Conservation (phyloP, 2,329 filamentous ascomycete genomes). For the Boeremia lycopersici region DNA sequence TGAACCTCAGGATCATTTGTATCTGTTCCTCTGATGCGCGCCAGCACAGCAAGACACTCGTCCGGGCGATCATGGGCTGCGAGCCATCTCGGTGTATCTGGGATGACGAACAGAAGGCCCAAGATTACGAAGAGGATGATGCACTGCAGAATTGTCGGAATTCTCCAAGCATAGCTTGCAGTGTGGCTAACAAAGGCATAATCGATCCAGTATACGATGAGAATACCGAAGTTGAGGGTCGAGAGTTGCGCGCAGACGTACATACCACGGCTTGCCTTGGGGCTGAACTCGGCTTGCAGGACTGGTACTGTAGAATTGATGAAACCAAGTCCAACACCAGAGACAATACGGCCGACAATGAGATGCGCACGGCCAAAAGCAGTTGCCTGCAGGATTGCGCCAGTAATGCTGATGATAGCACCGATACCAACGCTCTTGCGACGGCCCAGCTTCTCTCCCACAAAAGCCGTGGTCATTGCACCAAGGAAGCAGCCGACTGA, state of each 20-base stretch:
- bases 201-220: slow-evolving; percentile 26
- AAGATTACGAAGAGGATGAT: slow-evolving; percentile 19
- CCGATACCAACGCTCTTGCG: slow-evolving; percentile 24
- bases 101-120: slow-evolving; percentile 14
- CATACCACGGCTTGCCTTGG: slow-evolving; percentile 24
- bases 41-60: slow-evolving; percentile 22
- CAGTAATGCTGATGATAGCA: slow-evolving; percentile 21
- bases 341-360: slow-evolving; percentile 25
- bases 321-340: slow-evolving; percentile 40
- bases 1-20: slow-evolving; percentile 15
- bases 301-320: slow-evolving; percentile 25
- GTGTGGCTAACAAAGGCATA: slow-evolving; percentile 23
- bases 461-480: slow-evolving; percentile 43
- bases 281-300: slow-evolving; percentile 25
- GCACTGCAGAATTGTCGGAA: slow-evolving; percentile 21
- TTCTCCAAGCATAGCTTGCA: slow-evolving; percentile 22
- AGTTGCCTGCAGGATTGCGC: slow-evolving; percentile 22
- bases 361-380: slow-evolving; percentile 21
- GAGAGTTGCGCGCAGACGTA: slow-evolving; percentile 27
- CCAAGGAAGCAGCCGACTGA: slow-evolving; percentile 50
- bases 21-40: slow-evolving; percentile 18
- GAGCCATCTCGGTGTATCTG: slow-evolving; percentile 24
- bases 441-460: slow-evolving; percentile 63
- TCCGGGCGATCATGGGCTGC: slow-evolving; percentile 24
- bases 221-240: slow-evolving; percentile 24